A percentile compares a stretch with the other conserved stretches of the same genome.
Evolutionary conservation across 2,329 filamentous ascomycete genomes (phyloP).

Genomic region (Chaetomiaceae sp.): DNA sequence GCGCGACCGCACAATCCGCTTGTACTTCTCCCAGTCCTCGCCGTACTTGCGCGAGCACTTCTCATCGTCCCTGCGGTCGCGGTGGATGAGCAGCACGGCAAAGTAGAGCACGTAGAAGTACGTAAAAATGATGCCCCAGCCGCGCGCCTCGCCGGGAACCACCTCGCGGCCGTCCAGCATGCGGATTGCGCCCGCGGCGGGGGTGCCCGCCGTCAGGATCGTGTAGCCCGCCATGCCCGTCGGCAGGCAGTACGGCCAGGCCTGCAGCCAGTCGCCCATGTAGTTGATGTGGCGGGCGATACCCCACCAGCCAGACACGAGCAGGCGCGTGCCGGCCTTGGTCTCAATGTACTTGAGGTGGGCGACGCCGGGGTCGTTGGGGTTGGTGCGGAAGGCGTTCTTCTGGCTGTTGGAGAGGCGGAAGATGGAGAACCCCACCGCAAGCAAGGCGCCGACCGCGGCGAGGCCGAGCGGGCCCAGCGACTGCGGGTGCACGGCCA

Average conservation of each 20-base stretch:
- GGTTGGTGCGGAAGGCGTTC: conserved; percentile 86
- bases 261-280: conserved; percentile 88
- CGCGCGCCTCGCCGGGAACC: conserved; percentile 64
- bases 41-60: conserved; percentile 91
- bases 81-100: conserved; percentile 76
- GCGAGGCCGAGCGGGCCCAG: conserved; percentile 63
- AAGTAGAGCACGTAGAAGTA: conserved; percentile 97
- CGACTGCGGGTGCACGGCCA: conserved; percentile 73
- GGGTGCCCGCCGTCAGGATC: conserved; percentile 52
- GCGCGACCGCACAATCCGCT: conserved; percentile 69
- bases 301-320: conserved; percentile 91
- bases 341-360: conserved; percentile 86
- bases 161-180: conserved; percentile 58
- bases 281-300: conserved; percentile 91
- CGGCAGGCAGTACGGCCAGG: conserved; percentile 83
- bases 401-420: conserved; percentile 91
- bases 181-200: conserved; percentile 48
- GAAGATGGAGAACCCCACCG: conserved; percentile 81
- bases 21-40: conserved; percentile 85
- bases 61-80: conserved; percentile 80
- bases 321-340: conserved; percentile 69
- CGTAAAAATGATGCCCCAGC: conserved; percentile 81
- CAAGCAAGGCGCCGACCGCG: conserved; percentile 60
- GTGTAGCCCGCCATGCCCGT: conserved; percentile 79
- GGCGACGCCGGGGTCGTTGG: conserved; percentile 68